Conservation (phyloP, 2,329 filamentous ascomycete species). For the Ophiostoma himal-ulmi region DNA sequence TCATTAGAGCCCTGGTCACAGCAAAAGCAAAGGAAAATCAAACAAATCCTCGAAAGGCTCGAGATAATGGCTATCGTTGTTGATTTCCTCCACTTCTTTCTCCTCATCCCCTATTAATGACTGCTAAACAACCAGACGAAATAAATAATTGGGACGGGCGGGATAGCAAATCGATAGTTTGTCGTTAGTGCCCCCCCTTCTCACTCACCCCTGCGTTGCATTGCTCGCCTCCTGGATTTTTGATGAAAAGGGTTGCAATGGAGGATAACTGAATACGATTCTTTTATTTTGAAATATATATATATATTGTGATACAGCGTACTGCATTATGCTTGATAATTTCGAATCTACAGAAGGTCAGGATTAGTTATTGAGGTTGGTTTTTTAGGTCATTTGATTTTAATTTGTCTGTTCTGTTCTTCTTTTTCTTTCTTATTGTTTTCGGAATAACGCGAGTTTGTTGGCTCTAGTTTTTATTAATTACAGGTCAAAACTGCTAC, state of each 20-base stretch:
- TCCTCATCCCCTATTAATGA: background rate
- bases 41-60: background rate
- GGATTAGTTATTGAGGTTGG: too few species aligned
- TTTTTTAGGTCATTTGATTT: too few species aligned
- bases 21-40: background rate
- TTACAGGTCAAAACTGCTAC: too few species aligned
- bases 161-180: conserved; percentile 8
- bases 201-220: background rate
- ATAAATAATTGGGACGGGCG: conserved; percentile 5
- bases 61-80: background rate
- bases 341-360: too few species aligned
- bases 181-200: conserved; percentile 8
- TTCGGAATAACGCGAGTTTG: too few species aligned
- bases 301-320: too few species aligned
- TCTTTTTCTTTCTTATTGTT: too few species aligned
- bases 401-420: too few species aligned
- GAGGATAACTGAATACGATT: background rate
- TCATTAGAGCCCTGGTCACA: background rate
- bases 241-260: background rate
- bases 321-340: too few species aligned
- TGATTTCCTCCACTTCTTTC: background rate
- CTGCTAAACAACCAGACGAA: conserved; percentile 1
- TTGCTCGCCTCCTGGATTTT: conserved; percentile 8
- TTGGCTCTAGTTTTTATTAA: too few species aligned
- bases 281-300: background rate